Conservation (phyloP, 306 rosid genomes). For the Inga oerstediana region DNA sequence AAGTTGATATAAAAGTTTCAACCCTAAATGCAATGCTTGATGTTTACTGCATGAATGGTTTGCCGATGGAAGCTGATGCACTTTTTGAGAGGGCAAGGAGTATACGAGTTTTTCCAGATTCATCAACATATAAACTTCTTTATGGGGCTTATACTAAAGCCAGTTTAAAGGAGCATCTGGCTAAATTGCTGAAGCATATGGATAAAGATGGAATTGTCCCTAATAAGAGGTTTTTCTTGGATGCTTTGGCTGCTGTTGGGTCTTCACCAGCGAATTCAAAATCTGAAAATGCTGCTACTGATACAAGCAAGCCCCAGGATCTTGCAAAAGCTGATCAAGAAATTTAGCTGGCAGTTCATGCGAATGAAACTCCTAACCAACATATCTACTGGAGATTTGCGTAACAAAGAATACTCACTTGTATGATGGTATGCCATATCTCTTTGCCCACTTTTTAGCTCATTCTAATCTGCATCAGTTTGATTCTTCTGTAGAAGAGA, state of each 20-base stretch:
- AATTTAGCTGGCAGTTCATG: conserved; percentile 33
- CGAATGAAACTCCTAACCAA: not conserved
- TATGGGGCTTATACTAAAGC: conserved; percentile 89
- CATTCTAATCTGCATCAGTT: conserved; percentile 5
- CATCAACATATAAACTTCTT: conserved; percentile 87
- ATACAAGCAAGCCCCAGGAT: conserved; percentile 36
- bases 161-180: conserved; percentile 70
- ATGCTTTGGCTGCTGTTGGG: conserved; percentile 76
- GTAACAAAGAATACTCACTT: conserved; percentile 15
- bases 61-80: conserved; percentile 77
- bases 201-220: conserved; percentile 86
- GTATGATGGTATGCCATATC: conserved; percentile 22
- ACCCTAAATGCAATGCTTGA: conserved; percentile 91
- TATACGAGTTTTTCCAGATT: conserved; percentile 52
- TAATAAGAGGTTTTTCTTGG: conserved; percentile 83
- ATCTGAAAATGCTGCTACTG: conserved; percentile 45
- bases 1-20: conserved; percentile 65
- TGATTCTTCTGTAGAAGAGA: conserved; percentile 3
- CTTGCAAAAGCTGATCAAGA: conserved; percentile 37
- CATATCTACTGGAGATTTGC: conserved; percentile 3
- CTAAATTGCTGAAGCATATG: conserved; percentile 74
- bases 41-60: conserved; percentile 86
- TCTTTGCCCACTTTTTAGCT: conserved; percentile 21
- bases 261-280: conserved; percentile 50
- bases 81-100: conserved; percentile 60